Conservation (phyloP, 2,329 filamentous ascomycete genomes). For the Purpureocillium lavendulum region DNA sequence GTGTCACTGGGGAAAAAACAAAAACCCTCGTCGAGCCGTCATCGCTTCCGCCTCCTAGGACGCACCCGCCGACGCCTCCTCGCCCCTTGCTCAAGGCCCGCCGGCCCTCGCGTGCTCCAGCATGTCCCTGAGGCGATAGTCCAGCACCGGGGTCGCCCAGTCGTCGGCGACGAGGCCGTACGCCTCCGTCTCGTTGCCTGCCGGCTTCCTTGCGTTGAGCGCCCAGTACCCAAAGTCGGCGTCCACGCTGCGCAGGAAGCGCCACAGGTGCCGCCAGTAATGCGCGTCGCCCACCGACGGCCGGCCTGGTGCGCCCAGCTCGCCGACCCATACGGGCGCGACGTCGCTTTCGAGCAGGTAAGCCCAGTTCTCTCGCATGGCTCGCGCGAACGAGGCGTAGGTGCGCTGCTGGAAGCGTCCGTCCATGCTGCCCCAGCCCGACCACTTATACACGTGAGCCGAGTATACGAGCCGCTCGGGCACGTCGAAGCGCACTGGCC, state of each 20-base stretch:
- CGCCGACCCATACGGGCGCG: slow-evolving; percentile 59
- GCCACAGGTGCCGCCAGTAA: slow-evolving; percentile 58
- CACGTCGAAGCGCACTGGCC: slow-evolving; percentile 50
- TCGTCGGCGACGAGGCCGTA: slow-evolving; percentile 56
- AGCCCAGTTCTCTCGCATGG: slow-evolving; percentile 59
- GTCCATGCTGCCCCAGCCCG: slow-evolving; percentile 55
- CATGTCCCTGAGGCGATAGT: slow-evolving; percentile 57
- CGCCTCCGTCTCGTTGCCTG: slow-evolving; percentile 45
- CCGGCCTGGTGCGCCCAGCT: slow-evolving; percentile 50
- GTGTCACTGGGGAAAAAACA: too few relatives aligned
- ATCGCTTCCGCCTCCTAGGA: too few relatives aligned
- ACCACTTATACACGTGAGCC: slow-evolving; percentile 62
- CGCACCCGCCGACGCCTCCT: too few relatives aligned
- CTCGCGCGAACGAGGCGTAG: slow-evolving; percentile 52
- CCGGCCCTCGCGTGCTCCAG: slow-evolving; percentile 42
- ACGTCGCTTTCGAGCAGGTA: slow-evolving; percentile 43
- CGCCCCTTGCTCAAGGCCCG: not conserved
- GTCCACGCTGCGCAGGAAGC: slow-evolving; percentile 47
- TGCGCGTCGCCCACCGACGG: slow-evolving; percentile 50
- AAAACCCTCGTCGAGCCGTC: too few relatives aligned
- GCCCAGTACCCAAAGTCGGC: slow-evolving; percentile 66
- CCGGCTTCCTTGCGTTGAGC: slow-evolving; percentile 57
- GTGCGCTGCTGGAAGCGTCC: slow-evolving; percentile 52
- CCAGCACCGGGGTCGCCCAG: slow-evolving; percentile 54
- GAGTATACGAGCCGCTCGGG: slow-evolving; percentile 55